Evolutionary conservation across 2,329 filamentous ascomycete species (phyloP).

Genomic region (Fusarium sambucinum): DNA sequence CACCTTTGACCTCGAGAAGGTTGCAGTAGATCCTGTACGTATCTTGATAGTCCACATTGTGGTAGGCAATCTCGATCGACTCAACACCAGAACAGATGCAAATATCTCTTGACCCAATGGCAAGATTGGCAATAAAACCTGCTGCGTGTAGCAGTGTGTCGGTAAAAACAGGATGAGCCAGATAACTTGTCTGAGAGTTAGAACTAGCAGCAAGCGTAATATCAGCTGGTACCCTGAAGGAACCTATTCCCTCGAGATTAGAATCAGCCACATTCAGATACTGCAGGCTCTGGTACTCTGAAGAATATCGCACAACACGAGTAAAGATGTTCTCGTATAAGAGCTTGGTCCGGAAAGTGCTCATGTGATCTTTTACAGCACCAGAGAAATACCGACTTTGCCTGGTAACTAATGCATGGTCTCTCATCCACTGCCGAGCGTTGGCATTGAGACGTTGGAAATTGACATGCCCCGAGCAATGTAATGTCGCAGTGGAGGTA

Average conservation of each 20-base stretch:
- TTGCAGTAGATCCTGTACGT: slow-evolving; percentile 4
- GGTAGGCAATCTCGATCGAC: not conserved
- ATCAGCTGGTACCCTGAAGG: no score
- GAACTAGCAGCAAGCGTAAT: no score
- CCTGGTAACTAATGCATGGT: not conserved
- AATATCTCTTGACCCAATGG: not conserved
- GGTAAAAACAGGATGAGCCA: not conserved
- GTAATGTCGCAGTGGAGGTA: no score
- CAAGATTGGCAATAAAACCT: slow-evolving; percentile 5
- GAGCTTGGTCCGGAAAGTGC: not conserved
- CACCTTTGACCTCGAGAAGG: slow-evolving; percentile 6
- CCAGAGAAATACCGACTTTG: slow-evolving; percentile 6
- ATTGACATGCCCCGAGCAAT: not conserved
- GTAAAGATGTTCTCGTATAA: slow-evolving; percentile 3
- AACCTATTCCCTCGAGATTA: slow-evolving; percentile 9
- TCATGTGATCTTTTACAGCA: not conserved
- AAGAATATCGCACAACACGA: not conserved
- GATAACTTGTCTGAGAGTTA: not conserved
- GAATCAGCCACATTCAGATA: slow-evolving; percentile 2
- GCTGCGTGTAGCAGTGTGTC: slow-evolving; percentile 11
- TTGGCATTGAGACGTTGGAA: not conserved
- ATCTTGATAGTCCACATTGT: not conserved
- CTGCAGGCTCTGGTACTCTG: not conserved
- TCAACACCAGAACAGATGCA: slow-evolving; percentile 6
- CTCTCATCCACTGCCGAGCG: not conserved